These are phyloP conservation scores for Huntiella decipiens DNA, from an alignment of 2,329 filamentous ascomycete species.

Conservation along the genomic window DNA sequence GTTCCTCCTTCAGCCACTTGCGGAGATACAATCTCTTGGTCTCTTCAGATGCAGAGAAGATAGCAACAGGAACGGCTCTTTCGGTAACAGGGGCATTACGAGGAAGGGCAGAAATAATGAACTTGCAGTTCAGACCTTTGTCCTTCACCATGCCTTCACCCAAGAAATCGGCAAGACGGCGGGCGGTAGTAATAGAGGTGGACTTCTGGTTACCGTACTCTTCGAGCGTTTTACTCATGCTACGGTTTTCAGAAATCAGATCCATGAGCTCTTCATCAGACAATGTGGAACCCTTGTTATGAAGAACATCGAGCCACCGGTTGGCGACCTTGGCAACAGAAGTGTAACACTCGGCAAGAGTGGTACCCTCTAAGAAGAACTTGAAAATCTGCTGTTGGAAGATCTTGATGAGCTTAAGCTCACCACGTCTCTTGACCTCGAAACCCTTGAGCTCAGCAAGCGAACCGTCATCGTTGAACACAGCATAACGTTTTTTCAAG, in stretches of 20 bases:
- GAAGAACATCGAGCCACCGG: slow-evolving; percentile 85
- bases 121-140: slow-evolving; percentile 98
- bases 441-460: slow-evolving; percentile 93
- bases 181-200: slow-evolving; percentile 96
- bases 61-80: slow-evolving; percentile 81
- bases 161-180: slow-evolving; percentile 82
- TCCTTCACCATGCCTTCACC: slow-evolving; percentile 99
- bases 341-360: slow-evolving; percentile 70
- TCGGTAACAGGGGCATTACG: slow-evolving; percentile 86
- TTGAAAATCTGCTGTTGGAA: slow-evolving; percentile 99
- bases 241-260: slow-evolving; percentile 98
- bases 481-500: slow-evolving; percentile 95
- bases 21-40: slow-evolving; percentile 78
- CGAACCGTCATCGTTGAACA: slow-evolving; percentile 95
- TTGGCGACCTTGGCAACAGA: slow-evolving; percentile 92
- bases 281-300: slow-evolving; percentile 71
- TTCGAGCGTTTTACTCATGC: slow-evolving; percentile 89
- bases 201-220: slow-evolving; percentile 94
- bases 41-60: slow-evolving; percentile 81
- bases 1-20: slow-evolving; percentile 92
- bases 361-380: slow-evolving; percentile 86
- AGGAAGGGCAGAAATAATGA: slow-evolving; percentile 83
- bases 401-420: slow-evolving; percentile 98
- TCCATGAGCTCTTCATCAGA: slow-evolving; percentile 96
- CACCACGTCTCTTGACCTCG: slow-evolving; percentile 90